Conservation (phyloP, 768 basidiomycete species). For the Tulasnella sp. region DNA sequence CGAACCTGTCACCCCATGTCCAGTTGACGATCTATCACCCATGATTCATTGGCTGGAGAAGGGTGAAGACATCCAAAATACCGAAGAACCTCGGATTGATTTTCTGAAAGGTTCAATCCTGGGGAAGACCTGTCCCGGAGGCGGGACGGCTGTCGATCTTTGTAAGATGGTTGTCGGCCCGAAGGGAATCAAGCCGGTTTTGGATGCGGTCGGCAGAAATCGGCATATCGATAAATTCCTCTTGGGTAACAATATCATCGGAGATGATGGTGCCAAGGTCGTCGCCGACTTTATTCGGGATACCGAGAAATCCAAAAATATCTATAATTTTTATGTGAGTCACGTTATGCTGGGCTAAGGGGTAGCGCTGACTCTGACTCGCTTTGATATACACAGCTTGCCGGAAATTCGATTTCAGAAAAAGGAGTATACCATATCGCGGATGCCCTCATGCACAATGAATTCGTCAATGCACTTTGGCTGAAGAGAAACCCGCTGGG, state of each 20-base stretch:
- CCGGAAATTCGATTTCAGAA: constrained; percentile 14
- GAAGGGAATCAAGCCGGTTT: constrained; percentile 13
- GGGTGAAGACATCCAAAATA: constrained; percentile 11
- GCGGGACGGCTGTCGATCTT: constrained; percentile 14
- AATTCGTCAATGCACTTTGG: constrained; percentile 17
- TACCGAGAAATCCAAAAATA: constrained; percentile 11
- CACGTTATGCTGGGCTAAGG: neutral
- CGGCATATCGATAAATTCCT: constrained; percentile 14
- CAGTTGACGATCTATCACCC: constrained; percentile 6
- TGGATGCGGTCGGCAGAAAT: constrained; percentile 17
- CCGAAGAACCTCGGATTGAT: constrained; percentile 16
- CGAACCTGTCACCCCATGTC: constrained; percentile 17
- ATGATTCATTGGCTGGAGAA: constrained; percentile 16
- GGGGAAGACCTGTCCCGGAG: constrained; percentile 16
- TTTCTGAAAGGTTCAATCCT: constrained; percentile 17
- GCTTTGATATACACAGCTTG: neutral
- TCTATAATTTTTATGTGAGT: constrained; percentile 16
- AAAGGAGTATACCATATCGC: constrained; percentile 14
- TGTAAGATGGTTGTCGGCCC: constrained; percentile 18
- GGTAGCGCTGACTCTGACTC: neutral
- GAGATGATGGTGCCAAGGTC: constrained; percentile 10
- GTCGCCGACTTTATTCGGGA: constrained; percentile 18
- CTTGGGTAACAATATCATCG: constrained; percentile 16
- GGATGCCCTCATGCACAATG: constrained; percentile 6
- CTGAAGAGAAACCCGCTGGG: constrained; percentile 18